These are phyloP conservation scores for Suhomyces emberorum DNA, from an alignment of 805 yeast genomes.

Conservation along the genomic window DNA sequence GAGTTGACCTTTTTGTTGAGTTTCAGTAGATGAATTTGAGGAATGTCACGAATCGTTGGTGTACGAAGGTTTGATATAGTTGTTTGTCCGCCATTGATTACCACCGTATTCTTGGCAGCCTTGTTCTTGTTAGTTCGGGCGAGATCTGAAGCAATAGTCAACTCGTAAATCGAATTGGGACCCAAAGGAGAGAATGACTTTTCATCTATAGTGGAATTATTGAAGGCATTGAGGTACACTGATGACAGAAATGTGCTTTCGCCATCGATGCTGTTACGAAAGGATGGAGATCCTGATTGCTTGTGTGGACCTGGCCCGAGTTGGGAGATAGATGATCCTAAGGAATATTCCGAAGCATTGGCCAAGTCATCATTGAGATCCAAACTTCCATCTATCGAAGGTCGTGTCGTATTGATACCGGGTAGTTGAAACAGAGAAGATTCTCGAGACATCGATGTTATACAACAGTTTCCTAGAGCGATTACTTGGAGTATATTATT, in stretches of 20 bases:
- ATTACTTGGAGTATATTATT: no score
- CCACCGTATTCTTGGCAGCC: constrained; percentile 30
- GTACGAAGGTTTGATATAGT: constrained; percentile 45
- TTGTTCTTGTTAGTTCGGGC: constrained; percentile 35
- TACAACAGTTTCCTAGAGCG: no score
- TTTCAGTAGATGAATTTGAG: constrained; percentile 60
- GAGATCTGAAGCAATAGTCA: constrained; percentile 60
- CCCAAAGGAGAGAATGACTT: constrained; percentile 53
- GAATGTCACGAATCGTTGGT: constrained; percentile 83
- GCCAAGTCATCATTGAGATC: constrained; percentile 35
- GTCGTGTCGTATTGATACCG: constrained; percentile 9
- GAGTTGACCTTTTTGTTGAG: constrained; percentile 23
- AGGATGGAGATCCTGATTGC: constrained; percentile 15
- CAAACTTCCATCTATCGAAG: constrained; percentile 21
- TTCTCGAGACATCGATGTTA: constrained; percentile 1
- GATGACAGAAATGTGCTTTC: constrained; percentile 30
- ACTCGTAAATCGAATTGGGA: constrained; percentile 73
- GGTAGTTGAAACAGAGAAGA: not conserved
- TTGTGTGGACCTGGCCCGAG: constrained; percentile 7
- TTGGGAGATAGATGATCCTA: constrained; percentile 13
- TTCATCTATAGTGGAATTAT: constrained; percentile 17
- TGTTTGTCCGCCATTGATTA: constrained; percentile 43
- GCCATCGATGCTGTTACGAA: constrained; percentile 29
- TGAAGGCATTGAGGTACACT: constrained; percentile 20
- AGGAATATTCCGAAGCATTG: constrained; percentile 22